A percentile compares a stretch with the other conserved stretches of the same genome.
Evolutionary conservation across 2,329 filamentous ascomycete species (phyloP).

Genomic region (Aureobasidium sp.): DNA sequence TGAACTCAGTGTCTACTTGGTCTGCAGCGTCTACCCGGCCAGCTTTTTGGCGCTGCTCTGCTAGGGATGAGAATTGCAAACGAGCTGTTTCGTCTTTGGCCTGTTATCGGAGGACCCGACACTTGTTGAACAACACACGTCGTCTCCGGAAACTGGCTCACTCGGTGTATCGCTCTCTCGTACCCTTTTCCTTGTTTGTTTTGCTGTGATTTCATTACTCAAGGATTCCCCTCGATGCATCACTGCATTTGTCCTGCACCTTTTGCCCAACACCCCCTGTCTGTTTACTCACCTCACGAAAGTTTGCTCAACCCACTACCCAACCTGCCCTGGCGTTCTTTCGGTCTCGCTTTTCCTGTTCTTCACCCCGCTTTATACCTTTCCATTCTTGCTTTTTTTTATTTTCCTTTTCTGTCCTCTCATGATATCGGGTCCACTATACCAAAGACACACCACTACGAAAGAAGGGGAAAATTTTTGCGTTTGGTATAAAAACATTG

Average conservation of each 20-base stretch:
- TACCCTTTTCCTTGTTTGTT: background rate
- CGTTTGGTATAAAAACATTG: background rate
- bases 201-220: background rate
- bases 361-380: conserved; percentile 5
- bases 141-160: background rate
- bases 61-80: background rate
- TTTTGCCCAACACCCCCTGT: background rate
- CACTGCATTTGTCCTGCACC: conserved; percentile 9
- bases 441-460: background rate
- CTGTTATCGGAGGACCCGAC: background rate
- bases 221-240: conserved; percentile 7
- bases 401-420: conserved; percentile 1
- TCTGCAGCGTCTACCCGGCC: background rate
- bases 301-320: background rate
- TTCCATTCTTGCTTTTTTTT: conserved; percentile 10
- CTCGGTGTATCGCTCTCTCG: background rate
- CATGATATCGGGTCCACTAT: conserved; percentile 7
- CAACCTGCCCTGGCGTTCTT: background rate
- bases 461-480: background rate
- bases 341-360: background rate
- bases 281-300: background rate
- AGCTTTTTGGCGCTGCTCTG: background rate
- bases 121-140: background rate
- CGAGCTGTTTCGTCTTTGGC: background rate
- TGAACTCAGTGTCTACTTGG: background rate